A percentile compares a stretch with the other conserved stretches of the same genome.
Conservation (phyloP, 1,284 basidiomycete species). For the Filobasidium uniguttulatum region DNA sequence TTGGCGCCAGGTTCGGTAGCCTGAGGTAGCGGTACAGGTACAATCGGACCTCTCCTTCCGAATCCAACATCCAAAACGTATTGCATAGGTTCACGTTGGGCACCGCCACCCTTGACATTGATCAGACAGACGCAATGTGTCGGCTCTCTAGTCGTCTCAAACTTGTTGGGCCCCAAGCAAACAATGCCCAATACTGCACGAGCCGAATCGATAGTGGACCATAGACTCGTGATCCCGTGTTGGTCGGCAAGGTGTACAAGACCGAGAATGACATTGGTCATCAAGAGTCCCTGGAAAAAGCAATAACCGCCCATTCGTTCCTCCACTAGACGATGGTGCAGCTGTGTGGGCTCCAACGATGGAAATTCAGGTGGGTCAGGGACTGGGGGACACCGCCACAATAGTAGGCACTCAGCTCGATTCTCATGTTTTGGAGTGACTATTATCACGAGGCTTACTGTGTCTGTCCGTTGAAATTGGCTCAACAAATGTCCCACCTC, state of each 20-base stretch:
- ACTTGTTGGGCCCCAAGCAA: neutral
- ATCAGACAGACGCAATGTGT: slow-evolving; percentile 10
- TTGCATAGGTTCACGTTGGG: neutral
- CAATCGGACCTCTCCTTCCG: slow-evolving; percentile 4
- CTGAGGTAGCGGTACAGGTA: slow-evolving; percentile 1
- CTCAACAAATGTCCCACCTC: neutral
- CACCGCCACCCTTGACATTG: neutral
- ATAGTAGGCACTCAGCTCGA: no score
- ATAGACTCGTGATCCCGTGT: neutral
- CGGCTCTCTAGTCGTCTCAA: neutral
- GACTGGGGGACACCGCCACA: neutral
- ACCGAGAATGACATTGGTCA: slow-evolving; percentile 4
- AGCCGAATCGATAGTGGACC: neutral
- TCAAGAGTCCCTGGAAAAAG: slow-evolving; percentile 7
- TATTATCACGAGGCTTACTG: neutral
- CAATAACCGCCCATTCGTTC: slow-evolving; percentile 10
- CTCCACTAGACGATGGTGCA: slow-evolving; percentile 3
- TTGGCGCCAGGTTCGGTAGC: neutral
- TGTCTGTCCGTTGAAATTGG: neutral
- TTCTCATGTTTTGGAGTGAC: neutral
- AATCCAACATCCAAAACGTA: slow-evolving; percentile 10
- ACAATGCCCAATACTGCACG: neutral
- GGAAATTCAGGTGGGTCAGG: neutral
- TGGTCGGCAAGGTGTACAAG: slow-evolving; percentile 6
- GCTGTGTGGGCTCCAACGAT: neutral